Conservation (phyloP, 208 protist species). For the Wallacemonas rigidus region DNA sequence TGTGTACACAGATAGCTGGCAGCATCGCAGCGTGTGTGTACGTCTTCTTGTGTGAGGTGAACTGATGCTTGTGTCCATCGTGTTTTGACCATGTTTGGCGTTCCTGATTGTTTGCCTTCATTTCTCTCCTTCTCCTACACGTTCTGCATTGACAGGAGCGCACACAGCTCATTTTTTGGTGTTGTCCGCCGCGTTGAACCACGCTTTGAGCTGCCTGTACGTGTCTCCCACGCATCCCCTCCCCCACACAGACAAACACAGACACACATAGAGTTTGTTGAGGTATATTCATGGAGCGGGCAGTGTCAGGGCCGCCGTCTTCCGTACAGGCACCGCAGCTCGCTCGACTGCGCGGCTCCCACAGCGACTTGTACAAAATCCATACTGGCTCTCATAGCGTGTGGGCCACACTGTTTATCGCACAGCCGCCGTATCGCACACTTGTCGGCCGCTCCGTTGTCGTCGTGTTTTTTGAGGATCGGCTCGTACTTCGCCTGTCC, state of each 20-base stretch:
- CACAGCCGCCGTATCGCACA: conserved; percentile 45
- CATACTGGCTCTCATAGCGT: conserved; percentile 29
- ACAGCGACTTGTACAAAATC: not conserved
- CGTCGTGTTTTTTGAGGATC: conserved; percentile 34
- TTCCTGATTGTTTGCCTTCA: not conserved
- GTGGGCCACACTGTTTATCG: conserved; percentile 47
- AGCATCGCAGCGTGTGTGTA: not conserved
- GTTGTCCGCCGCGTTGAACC: too few species aligned
- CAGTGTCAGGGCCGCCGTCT: too few species aligned
- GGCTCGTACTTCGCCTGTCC: conserved; percentile 46
- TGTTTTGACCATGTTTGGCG: not conserved
- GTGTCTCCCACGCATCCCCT: too few species aligned
- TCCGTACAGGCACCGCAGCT: not conserved
- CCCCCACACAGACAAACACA: not conserved
- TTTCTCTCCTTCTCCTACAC: too few species aligned
- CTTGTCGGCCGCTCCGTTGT: conserved; percentile 44
- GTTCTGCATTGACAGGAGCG: too few species aligned
- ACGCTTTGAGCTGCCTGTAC: too few species aligned
- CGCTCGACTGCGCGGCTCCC: conserved; percentile 5
- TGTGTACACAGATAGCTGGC: not conserved
- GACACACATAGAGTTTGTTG: not conserved
- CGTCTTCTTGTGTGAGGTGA: not conserved
- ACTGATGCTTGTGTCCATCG: not conserved
- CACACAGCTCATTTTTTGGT: too few species aligned
- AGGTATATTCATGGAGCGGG: too few species aligned